phyloP scores from a whole-genome alignment of 495 filamentous ascomycete genomes.

The Hypoxylon fuscum region DNA sequence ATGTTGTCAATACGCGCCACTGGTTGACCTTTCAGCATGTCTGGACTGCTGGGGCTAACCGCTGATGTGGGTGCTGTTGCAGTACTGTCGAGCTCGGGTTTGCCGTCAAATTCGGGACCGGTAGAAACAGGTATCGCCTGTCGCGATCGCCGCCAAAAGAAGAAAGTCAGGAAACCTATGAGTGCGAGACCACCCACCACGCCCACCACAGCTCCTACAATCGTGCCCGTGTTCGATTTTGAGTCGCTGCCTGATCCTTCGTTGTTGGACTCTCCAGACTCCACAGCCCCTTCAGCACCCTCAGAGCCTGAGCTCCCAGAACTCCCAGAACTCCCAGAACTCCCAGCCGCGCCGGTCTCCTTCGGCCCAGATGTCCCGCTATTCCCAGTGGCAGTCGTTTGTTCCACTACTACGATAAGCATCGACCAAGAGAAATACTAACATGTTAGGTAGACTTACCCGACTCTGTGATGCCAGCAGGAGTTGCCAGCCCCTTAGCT shows the following conservation, averaged over 20 bases:
- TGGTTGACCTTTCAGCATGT: constrained; percentile 38
- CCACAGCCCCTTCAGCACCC: constrained; percentile 4
- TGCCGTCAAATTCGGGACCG: constrained; percentile 27
- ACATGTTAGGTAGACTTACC: constrained; percentile 26
- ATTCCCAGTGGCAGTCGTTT: constrained; percentile 32
- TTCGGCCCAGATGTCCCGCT: constrained; percentile 28
- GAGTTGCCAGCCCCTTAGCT: constrained; percentile 48
- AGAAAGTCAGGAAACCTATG: constrained; percentile 47
- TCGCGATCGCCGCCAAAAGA: constrained; percentile 40
- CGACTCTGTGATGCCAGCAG: constrained; percentile 51
- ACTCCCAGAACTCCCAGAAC: constrained; percentile 15
- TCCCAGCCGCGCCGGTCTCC: constrained; percentile 21
- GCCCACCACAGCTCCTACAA: constrained; percentile 48
- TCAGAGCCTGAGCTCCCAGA: neutral
- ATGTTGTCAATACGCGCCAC: constrained; percentile 41
- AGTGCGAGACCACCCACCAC: constrained; percentile 47
- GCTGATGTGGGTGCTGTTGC: too few species aligned
- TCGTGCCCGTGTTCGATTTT: constrained; percentile 43
- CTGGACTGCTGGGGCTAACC: constrained; percentile 40
- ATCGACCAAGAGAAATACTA: constrained; percentile 19
- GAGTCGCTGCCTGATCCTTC: constrained; percentile 7
- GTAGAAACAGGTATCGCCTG: neutral
- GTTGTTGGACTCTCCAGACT: too few species aligned
- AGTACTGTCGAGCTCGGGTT: constrained; percentile 48
- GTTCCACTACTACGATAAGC: constrained; percentile 16